Conservation (phyloP, 129 eudicot species). For the Chrysanthemum seticuspe region DNA sequence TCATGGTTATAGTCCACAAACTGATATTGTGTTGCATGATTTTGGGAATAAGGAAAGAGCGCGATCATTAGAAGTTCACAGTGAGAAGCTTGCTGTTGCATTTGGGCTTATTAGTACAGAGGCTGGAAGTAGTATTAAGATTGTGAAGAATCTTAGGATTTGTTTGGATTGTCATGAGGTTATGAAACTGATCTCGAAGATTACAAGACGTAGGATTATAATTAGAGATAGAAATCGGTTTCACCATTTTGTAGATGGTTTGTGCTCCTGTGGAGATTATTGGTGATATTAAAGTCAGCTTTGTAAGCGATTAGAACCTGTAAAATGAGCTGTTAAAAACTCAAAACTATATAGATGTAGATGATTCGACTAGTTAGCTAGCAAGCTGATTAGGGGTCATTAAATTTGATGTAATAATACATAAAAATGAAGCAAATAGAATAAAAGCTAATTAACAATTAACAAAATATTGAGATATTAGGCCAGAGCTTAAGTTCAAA, state of each 20-base stretch:
- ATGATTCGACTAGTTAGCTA: too few relatives aligned
- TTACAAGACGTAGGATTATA: constrained; percentile 53
- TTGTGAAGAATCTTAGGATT: constrained; percentile 73
- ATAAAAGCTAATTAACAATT: too few relatives aligned
- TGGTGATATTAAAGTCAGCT: constrained; percentile 43
- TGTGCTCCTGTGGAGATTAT: constrained; percentile 81
- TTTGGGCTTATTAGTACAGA: constrained; percentile 70
- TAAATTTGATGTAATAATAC: too few relatives aligned
- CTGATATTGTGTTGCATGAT: constrained; percentile 54
- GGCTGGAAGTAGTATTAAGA: constrained; percentile 50
- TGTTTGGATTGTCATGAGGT: constrained; percentile 76
- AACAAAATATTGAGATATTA: too few relatives aligned
- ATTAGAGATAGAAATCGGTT: constrained; percentile 85
- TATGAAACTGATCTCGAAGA: constrained; percentile 58
- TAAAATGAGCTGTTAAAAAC: not conserved
- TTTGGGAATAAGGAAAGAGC: constrained; percentile 49
- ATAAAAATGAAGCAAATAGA: too few relatives aligned
- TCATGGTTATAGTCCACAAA: constrained; percentile 52
- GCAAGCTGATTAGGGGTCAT: too few relatives aligned
- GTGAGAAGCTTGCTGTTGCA: constrained; percentile 79
- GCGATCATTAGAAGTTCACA: constrained; percentile 61
- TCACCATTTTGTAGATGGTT: constrained; percentile 69
- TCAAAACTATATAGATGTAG: not conserved
- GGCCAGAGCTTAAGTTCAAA: too few relatives aligned
- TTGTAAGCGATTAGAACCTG: not conserved